Evolutionary conservation across 2,329 filamentous ascomycete species (phyloP), one percentile per base, ranked within the genome.

Genomic region (Alternaria hordeiaustralica): DNA sequence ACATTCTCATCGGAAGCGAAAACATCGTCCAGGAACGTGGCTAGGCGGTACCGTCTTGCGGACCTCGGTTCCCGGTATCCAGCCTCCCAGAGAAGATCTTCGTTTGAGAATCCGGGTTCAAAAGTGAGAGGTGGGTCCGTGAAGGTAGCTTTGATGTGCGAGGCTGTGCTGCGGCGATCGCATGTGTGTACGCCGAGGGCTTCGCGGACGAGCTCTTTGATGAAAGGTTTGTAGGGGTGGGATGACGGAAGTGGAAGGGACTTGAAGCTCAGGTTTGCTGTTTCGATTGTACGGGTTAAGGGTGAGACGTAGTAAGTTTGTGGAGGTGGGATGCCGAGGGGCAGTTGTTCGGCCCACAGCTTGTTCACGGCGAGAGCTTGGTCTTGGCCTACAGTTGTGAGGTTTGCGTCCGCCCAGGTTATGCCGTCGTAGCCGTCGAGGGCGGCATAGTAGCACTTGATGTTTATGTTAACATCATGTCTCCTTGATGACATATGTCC

Each of bases 101-200:
- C 45, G 69, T 92, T 89, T 0, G 82, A 75, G 72, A 92, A 92
- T 0, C 85, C 87, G 0, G 78, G 70, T 76, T 92, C 90, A 43
- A 92, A 85, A 1, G 69, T 67, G 61, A 86, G 87, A 2, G 76
- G 76, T 0, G 87, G 87, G 44, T 53, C 20, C 9, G 49, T 53
- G 30, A 87, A 87, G 0, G 81, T 77, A 0, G 76, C 64, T 4
- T 78, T 75, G 62, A 92, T 87, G 55, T 84, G 79, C 1, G 84
- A 81, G 63, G 82, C 84, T 62, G 81, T 84, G 15, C 84, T 85
- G 15, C 90, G 84, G 25, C 86, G 84, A 76, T 92, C 89, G 73
- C 90, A 92, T 0, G 89, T 91, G 72, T 92, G 90, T 18, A 89
- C 85, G 55, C 87, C 88, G 54, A 92, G 86, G 4, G 86, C 86